phyloP scores from a whole-genome alignment of 768 basidiomycete genomes.

The Hortiboletus campestris region DNA sequence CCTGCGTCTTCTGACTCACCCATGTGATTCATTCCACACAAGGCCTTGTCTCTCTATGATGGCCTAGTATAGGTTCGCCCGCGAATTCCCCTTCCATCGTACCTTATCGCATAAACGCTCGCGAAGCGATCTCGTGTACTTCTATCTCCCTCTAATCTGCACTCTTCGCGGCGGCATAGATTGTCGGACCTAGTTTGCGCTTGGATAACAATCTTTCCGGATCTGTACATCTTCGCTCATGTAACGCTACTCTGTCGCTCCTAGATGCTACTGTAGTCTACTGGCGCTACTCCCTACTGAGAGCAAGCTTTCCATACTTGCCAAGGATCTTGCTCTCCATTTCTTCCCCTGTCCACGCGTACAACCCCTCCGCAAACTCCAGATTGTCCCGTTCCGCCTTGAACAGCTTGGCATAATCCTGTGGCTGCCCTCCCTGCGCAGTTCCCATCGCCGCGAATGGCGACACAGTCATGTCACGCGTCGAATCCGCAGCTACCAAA shows the following conservation, averaged over 20 bases:
- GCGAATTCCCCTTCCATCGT: slow-evolving; percentile 4
- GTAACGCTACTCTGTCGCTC: slow-evolving; percentile 23
- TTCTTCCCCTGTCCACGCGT: slow-evolving; percentile 79
- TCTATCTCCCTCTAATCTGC: slow-evolving; percentile 30
- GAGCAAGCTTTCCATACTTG: slow-evolving; percentile 66
- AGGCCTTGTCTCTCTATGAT: slow-evolving; percentile 95
- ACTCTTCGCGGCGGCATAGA: slow-evolving; percentile 8
- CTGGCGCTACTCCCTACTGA: slow-evolving; percentile 22
- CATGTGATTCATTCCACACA: slow-evolving; percentile 14
- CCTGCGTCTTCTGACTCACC: slow-evolving; percentile 6
- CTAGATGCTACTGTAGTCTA: slow-evolving; percentile 22
- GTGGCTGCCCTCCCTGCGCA: slow-evolving; percentile 53
- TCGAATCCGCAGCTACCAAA: slow-evolving; percentile 69
- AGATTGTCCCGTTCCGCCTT: slow-evolving; percentile 91
- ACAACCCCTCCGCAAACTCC: slow-evolving; percentile 84
- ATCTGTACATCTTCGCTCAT: slow-evolving; percentile 27
- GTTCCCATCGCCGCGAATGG: slow-evolving; percentile 60
- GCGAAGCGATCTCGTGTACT: slow-evolving; percentile 19
- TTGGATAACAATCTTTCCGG: slow-evolving; percentile 15
- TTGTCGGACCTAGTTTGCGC: slow-evolving; percentile 14
- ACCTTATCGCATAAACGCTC: slow-evolving; percentile 25
- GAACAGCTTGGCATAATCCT: slow-evolving; percentile 89
- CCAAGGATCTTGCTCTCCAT: slow-evolving; percentile 76
- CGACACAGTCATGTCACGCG: slow-evolving; percentile 68
- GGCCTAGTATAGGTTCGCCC: slow-evolving; percentile 69